phyloP scores from a whole-genome alignment of 1,284 basidiomycete species.

The Moesziomyces sp. region DNA sequence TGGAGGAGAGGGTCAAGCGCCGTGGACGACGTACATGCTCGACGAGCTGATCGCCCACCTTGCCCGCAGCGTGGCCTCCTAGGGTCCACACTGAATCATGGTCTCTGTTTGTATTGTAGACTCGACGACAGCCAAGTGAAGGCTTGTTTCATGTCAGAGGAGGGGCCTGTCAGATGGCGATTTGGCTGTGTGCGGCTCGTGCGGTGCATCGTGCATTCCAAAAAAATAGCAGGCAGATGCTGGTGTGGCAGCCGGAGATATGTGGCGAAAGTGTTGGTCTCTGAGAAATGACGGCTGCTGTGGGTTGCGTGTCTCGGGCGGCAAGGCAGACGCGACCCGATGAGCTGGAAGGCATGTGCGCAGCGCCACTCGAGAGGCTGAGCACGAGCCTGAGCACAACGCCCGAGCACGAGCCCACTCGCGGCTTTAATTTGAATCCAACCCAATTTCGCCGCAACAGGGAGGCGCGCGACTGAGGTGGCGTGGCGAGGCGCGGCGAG shows the following conservation, averaged over 20 bases:
- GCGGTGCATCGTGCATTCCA: not conserved
- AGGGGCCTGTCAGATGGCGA: no score
- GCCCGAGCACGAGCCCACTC: constrained; percentile 6
- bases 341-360: constrained; percentile 12
- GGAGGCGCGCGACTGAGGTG: not conserved
- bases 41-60: constrained; percentile 16
- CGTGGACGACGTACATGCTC: constrained; percentile 26
- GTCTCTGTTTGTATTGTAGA: no score
- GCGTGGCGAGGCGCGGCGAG: not conserved
- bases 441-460: not conserved
- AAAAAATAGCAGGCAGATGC: not conserved
- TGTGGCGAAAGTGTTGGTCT: constrained; percentile 5
- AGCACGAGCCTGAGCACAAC: no score
- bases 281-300: constrained; percentile 3
- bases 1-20: constrained; percentile 12
- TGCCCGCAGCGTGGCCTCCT: not conserved
- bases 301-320: constrained; percentile 11
- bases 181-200: not conserved
- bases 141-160: not conserved
- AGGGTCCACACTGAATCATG: no score
- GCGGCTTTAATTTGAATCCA: not conserved
- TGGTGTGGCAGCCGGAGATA: not conserved
- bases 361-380: not conserved
- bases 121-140: no score
- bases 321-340: constrained; percentile 7